Evolutionary conservation across 2,329 filamentous ascomycete species (phyloP).

Genomic region (Claviceps sp.): DNA sequence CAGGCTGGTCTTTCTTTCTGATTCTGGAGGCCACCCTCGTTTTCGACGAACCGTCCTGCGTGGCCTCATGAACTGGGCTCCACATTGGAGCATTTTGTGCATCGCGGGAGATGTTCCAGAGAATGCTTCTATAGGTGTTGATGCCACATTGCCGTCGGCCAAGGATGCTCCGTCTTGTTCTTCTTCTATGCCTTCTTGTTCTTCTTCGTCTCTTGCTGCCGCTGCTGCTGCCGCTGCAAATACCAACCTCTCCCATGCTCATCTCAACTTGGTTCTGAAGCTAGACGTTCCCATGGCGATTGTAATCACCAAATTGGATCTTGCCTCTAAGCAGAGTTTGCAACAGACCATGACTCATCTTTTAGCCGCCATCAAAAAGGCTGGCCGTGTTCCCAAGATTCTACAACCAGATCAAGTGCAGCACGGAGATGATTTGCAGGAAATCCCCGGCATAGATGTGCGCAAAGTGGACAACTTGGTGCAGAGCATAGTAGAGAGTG

Average conservation of each 20-base stretch:
- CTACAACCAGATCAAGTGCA: slow-evolving; percentile 43
- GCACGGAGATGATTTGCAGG: slow-evolving; percentile 39
- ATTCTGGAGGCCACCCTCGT: slow-evolving; percentile 81
- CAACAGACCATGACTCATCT: slow-evolving; percentile 59
- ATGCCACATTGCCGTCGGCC: slow-evolving; percentile 30
- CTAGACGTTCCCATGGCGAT: slow-evolving; percentile 66
- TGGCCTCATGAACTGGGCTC: slow-evolving; percentile 88
- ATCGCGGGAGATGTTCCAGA: slow-evolving; percentile 67
- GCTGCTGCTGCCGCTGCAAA: slow-evolving; percentile 27
- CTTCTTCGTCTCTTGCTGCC: background rate
- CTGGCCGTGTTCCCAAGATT: slow-evolving; percentile 61
- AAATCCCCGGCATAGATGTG: slow-evolving; percentile 42
- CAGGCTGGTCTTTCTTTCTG: slow-evolving; percentile 75
- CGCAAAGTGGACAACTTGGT: slow-evolving; percentile 44
- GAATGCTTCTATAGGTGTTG: slow-evolving; percentile 13
- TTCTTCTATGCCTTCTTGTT: background rate
- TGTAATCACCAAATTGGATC: slow-evolving; percentile 80
- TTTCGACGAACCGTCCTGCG: slow-evolving; percentile 82
- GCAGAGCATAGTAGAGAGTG: slow-evolving; percentile 31
- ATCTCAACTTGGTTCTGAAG: slow-evolving; percentile 75
- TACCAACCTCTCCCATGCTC: slow-evolving; percentile 61
- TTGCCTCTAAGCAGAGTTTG: slow-evolving; percentile 61
- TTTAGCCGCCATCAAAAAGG: slow-evolving; percentile 63
- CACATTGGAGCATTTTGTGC: slow-evolving; percentile 85
- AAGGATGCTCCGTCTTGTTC: slow-evolving; percentile 24